A percentile compares a stretch with the other conserved stretches of the same genome.
phyloP scores from a whole-genome alignment of 495 filamentous ascomycete genomes.

The Lasiosphaeris hirsuta region DNA sequence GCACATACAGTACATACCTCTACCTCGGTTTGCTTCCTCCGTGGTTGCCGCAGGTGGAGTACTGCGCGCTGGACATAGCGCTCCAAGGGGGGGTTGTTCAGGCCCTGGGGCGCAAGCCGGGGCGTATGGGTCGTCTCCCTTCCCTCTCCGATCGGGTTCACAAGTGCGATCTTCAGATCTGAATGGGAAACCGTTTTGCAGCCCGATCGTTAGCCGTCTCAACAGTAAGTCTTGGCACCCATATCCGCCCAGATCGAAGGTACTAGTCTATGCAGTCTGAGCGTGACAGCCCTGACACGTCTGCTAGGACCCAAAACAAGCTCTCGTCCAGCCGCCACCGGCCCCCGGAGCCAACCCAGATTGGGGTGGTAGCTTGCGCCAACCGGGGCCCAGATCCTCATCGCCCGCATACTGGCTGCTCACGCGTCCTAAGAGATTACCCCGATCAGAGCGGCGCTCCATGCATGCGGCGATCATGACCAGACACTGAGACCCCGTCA shows the following conservation, averaged over 20 bases:
- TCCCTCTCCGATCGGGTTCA: slow-evolving; percentile 5
- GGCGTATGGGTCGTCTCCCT: too few relatives aligned
- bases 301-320: neutral
- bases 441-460: slow-evolving; percentile 15
- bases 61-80: too few relatives aligned
- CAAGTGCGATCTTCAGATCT: slow-evolving; percentile 4
- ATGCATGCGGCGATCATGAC: slow-evolving; percentile 17
- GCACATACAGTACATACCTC: too few relatives aligned
- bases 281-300: slow-evolving; percentile 7
- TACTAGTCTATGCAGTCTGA: slow-evolving; percentile 5
- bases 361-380: neutral
- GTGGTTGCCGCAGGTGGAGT: too few relatives aligned
- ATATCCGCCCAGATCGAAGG: slow-evolving; percentile 5
- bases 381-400: neutral
- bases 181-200: slow-evolving; percentile 4
- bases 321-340: slow-evolving; percentile 1
- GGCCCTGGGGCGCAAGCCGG: too few relatives aligned
- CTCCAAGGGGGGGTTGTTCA: too few relatives aligned
- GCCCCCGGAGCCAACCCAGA: neutral
- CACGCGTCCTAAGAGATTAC: slow-evolving; percentile 16
- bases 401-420: slow-evolving; percentile 5
- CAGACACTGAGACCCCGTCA: slow-evolving; percentile 10
- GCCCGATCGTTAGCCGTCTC: slow-evolving; percentile 3
- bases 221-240: slow-evolving; percentile 5
- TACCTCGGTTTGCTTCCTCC: too few relatives aligned